These are phyloP conservation scores for Colletotrichum musicola DNA, from an alignment of 2,329 filamentous ascomycete species.

Conservation along the genomic window DNA sequence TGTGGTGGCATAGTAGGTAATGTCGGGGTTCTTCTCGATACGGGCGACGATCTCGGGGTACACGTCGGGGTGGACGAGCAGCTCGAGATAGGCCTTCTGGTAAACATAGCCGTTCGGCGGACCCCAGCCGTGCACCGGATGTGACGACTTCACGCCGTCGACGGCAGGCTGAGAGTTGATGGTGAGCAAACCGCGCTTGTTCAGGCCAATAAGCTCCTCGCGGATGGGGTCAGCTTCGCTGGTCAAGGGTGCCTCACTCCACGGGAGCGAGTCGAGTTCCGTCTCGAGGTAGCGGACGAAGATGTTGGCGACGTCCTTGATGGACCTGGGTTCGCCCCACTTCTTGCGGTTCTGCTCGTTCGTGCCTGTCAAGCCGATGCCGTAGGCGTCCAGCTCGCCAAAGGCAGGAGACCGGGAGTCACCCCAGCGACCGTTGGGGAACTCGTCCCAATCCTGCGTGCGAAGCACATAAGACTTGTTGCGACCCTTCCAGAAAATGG, in stretches of 20 bases:
- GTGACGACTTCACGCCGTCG: conserved; percentile 87
- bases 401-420: conserved; percentile 97
- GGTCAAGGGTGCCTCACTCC: conserved; percentile 92
- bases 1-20: conserved; percentile 96
- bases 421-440: conserved; percentile 98
- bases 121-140: conserved; percentile 93
- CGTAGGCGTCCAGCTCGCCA: conserved; percentile 94
- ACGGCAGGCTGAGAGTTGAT: conserved; percentile 98
- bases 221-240: conserved; percentile 85
- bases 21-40: conserved; percentile 81
- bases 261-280: conserved; percentile 85
- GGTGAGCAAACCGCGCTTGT: conserved; percentile 87
- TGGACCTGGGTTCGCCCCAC: conserved; percentile 86
- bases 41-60: conserved; percentile 82
- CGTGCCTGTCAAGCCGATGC: conserved; percentile 91
- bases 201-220: conserved; percentile 82
- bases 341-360: conserved; percentile 96
- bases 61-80: conserved; percentile 85
- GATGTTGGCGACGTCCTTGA: conserved; percentile 84
- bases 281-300: conserved; percentile 89
- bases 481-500: conserved; percentile 98
- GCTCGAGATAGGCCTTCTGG: conserved; percentile 96
- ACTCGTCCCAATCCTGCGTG: conserved; percentile 99
- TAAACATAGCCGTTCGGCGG: conserved; percentile 96
- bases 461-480: conserved; percentile 96